phyloP scores from a whole-genome alignment of 2,329 filamentous ascomycete species.

The Fusarium sambucinum region DNA sequence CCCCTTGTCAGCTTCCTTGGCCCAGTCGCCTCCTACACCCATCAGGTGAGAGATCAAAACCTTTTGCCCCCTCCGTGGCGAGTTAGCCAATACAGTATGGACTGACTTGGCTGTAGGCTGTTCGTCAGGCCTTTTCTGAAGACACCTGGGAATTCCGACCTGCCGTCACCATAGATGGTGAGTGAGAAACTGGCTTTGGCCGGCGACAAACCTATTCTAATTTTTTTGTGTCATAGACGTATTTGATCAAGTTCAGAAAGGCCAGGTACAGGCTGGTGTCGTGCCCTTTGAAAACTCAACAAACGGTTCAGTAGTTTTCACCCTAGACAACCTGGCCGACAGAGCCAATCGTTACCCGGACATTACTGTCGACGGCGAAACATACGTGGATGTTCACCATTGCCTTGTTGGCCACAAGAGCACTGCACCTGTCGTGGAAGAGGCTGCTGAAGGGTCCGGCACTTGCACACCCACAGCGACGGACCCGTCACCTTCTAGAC shows the following conservation, averaged over 20 bases:
- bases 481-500: conserved; percentile 59
- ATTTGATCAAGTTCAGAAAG: conserved; percentile 80
- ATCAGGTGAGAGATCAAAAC: conserved; percentile 58
- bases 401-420: conserved; percentile 75
- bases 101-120: conserved; percentile 55
- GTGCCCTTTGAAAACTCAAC: conserved; percentile 97
- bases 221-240: conserved; percentile 67
- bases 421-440: conserved; percentile 46
- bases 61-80: conserved; percentile 1
- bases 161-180: conserved; percentile 64
- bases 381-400: conserved; percentile 89
- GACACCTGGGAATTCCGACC: conserved; percentile 63
- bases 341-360: conserved; percentile 71
- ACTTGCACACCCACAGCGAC: conserved; percentile 63
- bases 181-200: conserved; percentile 27
- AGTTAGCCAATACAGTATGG: conserved; percentile 37
- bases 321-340: conserved; percentile 89
- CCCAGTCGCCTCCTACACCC: conserved; percentile 63
- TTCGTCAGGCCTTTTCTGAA: conserved; percentile 61
- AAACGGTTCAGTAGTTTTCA: conserved; percentile 92
- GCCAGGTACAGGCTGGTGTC: conserved; percentile 76
- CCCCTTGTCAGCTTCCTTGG: conserved; percentile 64
- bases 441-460: conserved; percentile 54
- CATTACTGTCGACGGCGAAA: conserved; percentile 83
- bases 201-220: conserved; percentile 17